Percentiles rank a stretch among this genome's conserved stretches.
Conservation (phyloP, 2,329 filamentous ascomycete species). For the Stachybotrys chlorohalonatus region DNA sequence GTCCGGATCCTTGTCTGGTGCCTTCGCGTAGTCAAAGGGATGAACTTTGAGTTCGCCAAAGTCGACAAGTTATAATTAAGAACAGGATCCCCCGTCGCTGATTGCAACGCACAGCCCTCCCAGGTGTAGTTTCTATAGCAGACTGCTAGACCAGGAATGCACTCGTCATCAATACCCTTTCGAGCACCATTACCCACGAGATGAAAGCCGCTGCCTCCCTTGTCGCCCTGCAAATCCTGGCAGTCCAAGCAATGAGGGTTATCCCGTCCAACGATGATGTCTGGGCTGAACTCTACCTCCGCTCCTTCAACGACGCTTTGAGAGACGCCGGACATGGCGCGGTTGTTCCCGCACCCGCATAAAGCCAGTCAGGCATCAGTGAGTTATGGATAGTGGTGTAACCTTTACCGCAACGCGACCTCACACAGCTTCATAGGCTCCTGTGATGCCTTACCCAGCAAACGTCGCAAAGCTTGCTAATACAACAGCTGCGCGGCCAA, state of each 20-base stretch:
- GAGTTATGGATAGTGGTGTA: slow-evolving; percentile 9
- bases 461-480: slow-evolving; percentile 43
- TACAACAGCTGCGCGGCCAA: slow-evolving; percentile 51
- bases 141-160: no score
- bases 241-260: slow-evolving; percentile 36
- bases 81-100: no score
- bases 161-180: no score
- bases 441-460: slow-evolving; percentile 26
- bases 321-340: slow-evolving; percentile 47
- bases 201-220: slow-evolving; percentile 15
- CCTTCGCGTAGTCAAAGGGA: no score
- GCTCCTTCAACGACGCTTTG: slow-evolving; percentile 49
- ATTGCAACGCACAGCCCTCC: no score
- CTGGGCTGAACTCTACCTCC: slow-evolving; percentile 61
- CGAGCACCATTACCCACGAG: neutral
- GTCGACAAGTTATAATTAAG: no score
- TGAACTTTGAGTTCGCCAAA: no score
- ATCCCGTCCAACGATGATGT: slow-evolving; percentile 64
- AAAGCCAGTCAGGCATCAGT: slow-evolving; percentile 57
- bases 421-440: neutral
- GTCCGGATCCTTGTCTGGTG: no score
- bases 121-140: no score
- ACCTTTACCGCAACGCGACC: no score
- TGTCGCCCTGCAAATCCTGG: slow-evolving; percentile 13
- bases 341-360: slow-evolving; percentile 56